phyloP scores from a whole-genome alignment of 768 basidiomycete species.

The Chiua virens region DNA sequence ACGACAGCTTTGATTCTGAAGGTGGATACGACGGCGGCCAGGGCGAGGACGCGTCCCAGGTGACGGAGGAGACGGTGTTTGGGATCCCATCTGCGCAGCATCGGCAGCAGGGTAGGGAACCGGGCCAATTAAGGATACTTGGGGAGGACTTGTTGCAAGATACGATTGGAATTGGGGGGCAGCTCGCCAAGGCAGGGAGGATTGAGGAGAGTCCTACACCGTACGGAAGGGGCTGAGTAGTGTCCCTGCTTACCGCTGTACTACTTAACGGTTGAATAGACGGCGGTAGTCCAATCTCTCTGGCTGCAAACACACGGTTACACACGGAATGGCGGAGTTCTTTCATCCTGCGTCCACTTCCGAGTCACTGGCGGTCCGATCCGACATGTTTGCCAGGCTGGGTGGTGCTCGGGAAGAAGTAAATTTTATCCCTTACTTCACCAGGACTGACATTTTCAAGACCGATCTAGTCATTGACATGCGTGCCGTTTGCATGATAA shows the following conservation, averaged over 20 bases:
- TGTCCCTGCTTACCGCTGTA: not conserved
- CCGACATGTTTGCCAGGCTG: too few relatives aligned
- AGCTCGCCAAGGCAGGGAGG: slow-evolving; percentile 46
- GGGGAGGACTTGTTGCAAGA: slow-evolving; percentile 64
- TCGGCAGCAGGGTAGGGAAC: slow-evolving; percentile 23
- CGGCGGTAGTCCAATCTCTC: too few relatives aligned
- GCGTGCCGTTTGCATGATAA: too few relatives aligned
- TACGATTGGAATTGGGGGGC: slow-evolving; percentile 59
- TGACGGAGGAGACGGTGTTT: slow-evolving; percentile 68
- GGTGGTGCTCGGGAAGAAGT: too few relatives aligned
- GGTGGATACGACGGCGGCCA: slow-evolving; percentile 28
- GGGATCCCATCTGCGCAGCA: slow-evolving; percentile 61
- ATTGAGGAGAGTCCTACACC: slow-evolving; percentile 71
- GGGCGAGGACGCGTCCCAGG: slow-evolving; percentile 20
- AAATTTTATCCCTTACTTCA: too few relatives aligned
- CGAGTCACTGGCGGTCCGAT: too few relatives aligned
- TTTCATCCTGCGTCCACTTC: too few relatives aligned
- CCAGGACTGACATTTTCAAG: too few relatives aligned
- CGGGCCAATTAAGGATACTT: slow-evolving; percentile 49
- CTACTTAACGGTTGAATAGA: too few relatives aligned
- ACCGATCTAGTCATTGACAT: too few relatives aligned
- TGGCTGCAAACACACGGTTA: too few relatives aligned
- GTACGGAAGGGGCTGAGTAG: slow-evolving; percentile 24
- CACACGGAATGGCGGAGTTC: too few relatives aligned
- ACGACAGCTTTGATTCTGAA: slow-evolving; percentile 53